These are phyloP conservation scores for Zymoseptoria passerinii DNA, from an alignment of 2,329 filamentous ascomycete genomes.

Conservation along the genomic window DNA sequence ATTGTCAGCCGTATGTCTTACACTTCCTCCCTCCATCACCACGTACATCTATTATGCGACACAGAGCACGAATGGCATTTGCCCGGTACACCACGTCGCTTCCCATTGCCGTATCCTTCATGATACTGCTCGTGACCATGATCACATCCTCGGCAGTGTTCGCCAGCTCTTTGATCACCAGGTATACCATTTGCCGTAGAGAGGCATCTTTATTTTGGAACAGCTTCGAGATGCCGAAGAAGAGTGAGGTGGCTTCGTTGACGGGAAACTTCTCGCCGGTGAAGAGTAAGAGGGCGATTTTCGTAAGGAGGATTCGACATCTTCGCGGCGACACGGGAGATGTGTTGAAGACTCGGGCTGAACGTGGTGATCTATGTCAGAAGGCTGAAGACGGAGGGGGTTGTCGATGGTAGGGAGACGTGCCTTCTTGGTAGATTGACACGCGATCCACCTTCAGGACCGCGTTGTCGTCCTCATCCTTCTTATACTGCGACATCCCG, in stretches of 20 bases:
- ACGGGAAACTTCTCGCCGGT: conserved; percentile 95
- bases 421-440: conserved; percentile 98
- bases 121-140: conserved; percentile 98
- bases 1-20: neutral
- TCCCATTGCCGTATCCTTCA: conserved; percentile 96
- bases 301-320: conserved; percentile 95
- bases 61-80: conserved; percentile 91
- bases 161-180: conserved; percentile 95
- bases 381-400: neutral
- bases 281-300: conserved; percentile 92
- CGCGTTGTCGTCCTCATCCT: conserved; percentile 93
- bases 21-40: neutral
- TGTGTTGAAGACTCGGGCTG: conserved; percentile 94
- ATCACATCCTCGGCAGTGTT: conserved; percentile 96
- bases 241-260: conserved; percentile 94
- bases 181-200: conserved; percentile 96
- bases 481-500: conserved; percentile 91
- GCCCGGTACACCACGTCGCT: conserved; percentile 90
- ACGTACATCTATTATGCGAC: conserved; percentile 88
- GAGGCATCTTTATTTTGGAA: conserved; percentile 99
- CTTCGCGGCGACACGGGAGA: conserved; percentile 92
- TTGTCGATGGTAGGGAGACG: conserved; percentile 24
- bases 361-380: neutral
- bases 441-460: conserved; percentile 97
- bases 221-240: conserved; percentile 97